Base-by-base conservation (phyloP, 1,284 basidiomycete genomes). In the Fomitopsis schrenkii region DNA sequence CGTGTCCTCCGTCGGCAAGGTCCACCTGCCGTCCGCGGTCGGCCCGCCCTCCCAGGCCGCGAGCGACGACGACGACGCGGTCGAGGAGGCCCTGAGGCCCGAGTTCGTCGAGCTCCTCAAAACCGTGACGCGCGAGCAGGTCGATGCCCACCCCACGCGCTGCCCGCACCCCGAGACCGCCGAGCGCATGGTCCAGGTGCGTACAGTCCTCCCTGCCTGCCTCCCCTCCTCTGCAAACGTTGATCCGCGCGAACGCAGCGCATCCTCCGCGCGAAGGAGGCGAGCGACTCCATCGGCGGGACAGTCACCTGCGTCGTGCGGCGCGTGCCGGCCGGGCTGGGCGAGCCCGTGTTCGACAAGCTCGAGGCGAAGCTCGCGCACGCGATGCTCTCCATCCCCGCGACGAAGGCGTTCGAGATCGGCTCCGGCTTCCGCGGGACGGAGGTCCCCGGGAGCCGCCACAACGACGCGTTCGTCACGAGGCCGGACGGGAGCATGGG, bases 311-410 rank as follows among this genome's bases (percentile, higher is more conserved):
- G 97, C 75, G 93, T 99, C 45, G 93, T 99, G 71, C 91, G 97
- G 59, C 86, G 90, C 66, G 87, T 92, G 6, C 96, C 97, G 45
- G 78, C 90, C 19, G 97, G 97, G 2, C 85, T 99, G 41, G 97
- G 97, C 60, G 97, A 99, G 76, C 97, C 97, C 52, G 93, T 94
- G 61, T 99, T 99, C 75, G 96, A 99, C 84, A 99, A 99, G 80
- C 90, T 99, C 73, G 97, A 98, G 76, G 97, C 97, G 38, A 87
- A 89, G 68, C 88, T 99, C 62, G 97, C 87, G 3, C 97, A 99
- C 74, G 97, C 97, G 17, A 99, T 99, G 96, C 85, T 99, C 61
- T 96, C 93, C 63, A 98, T 99, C 71, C 97, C 97, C 38, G 97
- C 97, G 7, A 99, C 97, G 61, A 99, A 99, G 75, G 95, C 88